A percentile compares a stretch with the other conserved stretches of the same genome.
Conservation (phyloP, 2,329 filamentous ascomycete species). For the Colletotrichum nymphaeae region DNA sequence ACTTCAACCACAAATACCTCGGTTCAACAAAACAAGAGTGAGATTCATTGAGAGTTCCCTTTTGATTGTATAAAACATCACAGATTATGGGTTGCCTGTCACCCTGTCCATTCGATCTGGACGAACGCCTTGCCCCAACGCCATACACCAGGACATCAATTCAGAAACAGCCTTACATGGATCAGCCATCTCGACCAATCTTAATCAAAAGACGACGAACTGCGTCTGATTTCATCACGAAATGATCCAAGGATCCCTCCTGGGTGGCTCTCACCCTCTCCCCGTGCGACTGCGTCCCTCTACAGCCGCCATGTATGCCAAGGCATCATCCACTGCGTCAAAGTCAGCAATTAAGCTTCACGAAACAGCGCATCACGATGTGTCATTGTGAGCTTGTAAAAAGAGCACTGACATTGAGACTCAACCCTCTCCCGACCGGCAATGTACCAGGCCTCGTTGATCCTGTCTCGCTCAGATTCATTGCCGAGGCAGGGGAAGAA, state of each 20-base stretch:
- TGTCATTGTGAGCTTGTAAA: neutral
- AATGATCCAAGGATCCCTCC: neutral
- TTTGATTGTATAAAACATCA: neutral
- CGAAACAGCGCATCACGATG: neutral
- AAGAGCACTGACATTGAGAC: slow-evolving; percentile 23
- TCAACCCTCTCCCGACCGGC: slow-evolving; percentile 17
- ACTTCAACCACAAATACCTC: neutral
- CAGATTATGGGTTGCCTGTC: neutral
- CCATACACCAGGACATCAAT: neutral
- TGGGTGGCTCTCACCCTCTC: neutral
- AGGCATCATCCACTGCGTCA: slow-evolving; percentile 27
- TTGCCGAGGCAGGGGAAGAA: slow-evolving; percentile 34
- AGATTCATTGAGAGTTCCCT: neutral
- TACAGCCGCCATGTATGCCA: slow-evolving; percentile 28
- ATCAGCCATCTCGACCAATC: neutral
- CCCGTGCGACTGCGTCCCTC: neutral
- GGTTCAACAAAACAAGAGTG: neutral
- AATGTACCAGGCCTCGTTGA: slow-evolving; percentile 34
- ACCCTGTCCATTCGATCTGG: neutral
- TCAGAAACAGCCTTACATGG: too few species aligned
- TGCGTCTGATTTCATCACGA: neutral
- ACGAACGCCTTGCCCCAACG: neutral
- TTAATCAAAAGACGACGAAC: neutral
- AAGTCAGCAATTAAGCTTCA: slow-evolving; percentile 3
- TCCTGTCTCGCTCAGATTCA: slow-evolving; percentile 27